Conservation (phyloP, 345 rosid genomes). For the Citrus sinensis region DVS_A1.0 CM039165.1:33090001-33090500, state of each 20-base stretch:
- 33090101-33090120: neutral
- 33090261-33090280: constrained; percentile 63
- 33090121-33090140: neutral
- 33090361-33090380: constrained; percentile 96
- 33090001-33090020: neutral
- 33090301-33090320: neutral
- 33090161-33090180: neutral
- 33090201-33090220: constrained; percentile 76
- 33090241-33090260: constrained; percentile 96
- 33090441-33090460: constrained; percentile 29
- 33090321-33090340: constrained; percentile 1
- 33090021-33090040: neutral
- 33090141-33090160: neutral
- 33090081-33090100: neutral
- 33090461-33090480: constrained; percentile 10
- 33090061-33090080: neutral
- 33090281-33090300: constrained; percentile 15
- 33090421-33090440: constrained; percentile 97
- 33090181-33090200: constrained; percentile 79
- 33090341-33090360: constrained; percentile 56
- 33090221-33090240: constrained; percentile 86
- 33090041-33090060: too few species aligned
- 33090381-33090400: constrained; percentile 80
- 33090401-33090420: constrained; percentile 92
- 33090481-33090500: neutral